These are phyloP conservation scores for Microsporum audouinii DNA, from an alignment of 2,329 filamentous ascomycete genomes.

Conservation along the genomic window DNA sequence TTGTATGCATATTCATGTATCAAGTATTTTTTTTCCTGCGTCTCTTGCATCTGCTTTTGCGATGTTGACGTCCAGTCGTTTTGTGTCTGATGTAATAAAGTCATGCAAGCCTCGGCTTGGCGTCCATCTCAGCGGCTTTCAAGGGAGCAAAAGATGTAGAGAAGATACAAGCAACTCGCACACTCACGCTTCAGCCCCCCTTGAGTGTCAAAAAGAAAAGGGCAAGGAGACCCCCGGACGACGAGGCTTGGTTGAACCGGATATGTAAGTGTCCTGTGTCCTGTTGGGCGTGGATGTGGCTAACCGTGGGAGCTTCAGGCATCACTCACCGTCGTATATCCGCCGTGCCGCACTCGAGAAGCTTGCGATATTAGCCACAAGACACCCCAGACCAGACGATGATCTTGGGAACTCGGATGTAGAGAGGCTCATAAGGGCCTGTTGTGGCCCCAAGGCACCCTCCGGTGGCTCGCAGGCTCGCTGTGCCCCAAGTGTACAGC, in stretches of 20 bases:
- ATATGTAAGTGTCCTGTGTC: not conserved
- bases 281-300: not conserved
- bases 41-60: not conserved
- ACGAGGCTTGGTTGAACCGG: not conserved
- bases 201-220: not conserved
- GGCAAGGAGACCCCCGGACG: not conserved
- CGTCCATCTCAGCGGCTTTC: not conserved
- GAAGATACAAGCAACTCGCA: not conserved
- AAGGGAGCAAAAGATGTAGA: too few species aligned
- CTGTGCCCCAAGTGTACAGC: conserved; percentile 3
- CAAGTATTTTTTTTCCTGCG: not conserved
- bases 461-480: not conserved
- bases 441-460: not conserved
- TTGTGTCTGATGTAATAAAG: not conserved
- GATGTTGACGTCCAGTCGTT: not conserved
- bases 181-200: not conserved
- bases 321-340: conserved; percentile 11
- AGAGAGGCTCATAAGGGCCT: conserved; percentile 26
- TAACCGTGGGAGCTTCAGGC: conserved; percentile 5
- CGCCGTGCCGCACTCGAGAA: conserved; percentile 33
- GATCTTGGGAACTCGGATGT: conserved; percentile 23
- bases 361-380: conserved; percentile 33
- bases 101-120: not conserved
- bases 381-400: conserved; percentile 20
- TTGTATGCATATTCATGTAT: not conserved